These are phyloP conservation scores for Onygenales sp. DNA, from an alignment of 2,329 filamentous ascomycete genomes.

Conservation along the genomic window DNA sequence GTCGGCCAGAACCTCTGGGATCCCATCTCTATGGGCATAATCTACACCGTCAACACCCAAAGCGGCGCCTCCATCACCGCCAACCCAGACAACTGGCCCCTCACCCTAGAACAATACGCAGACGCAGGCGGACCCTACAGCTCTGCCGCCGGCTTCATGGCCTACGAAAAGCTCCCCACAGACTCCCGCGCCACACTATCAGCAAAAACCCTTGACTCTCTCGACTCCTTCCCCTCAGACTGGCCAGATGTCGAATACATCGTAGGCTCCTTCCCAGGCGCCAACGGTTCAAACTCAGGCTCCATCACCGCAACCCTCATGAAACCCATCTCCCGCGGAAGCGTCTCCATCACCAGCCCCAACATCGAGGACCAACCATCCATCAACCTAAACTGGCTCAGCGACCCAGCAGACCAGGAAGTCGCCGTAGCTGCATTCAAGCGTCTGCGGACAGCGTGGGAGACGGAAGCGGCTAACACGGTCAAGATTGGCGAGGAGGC, in stretches of 20 bases:
- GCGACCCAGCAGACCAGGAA: constrained; percentile 34
- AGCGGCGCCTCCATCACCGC: constrained; percentile 7
- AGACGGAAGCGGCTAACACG: constrained; percentile 17
- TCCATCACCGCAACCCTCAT: constrained; percentile 25
- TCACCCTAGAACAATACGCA: constrained; percentile 11
- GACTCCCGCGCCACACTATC: constrained; percentile 14
- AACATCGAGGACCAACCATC: constrained; percentile 29
- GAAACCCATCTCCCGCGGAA: constrained; percentile 36
- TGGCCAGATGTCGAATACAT: constrained; percentile 32
- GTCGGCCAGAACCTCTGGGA: constrained; percentile 31
- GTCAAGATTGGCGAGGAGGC: constrained; percentile 27
- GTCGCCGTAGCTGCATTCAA: constrained; percentile 36
- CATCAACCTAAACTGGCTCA: constrained; percentile 40
- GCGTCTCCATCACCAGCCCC: constrained; percentile 31
- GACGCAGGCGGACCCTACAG: constrained; percentile 14
- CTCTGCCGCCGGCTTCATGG: constrained; percentile 19
- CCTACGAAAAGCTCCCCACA: constrained; percentile 25
- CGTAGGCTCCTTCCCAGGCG: constrained; percentile 17
- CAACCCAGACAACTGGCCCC: constrained; percentile 14
- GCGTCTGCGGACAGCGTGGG: constrained; percentile 32
- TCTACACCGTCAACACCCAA: constrained; percentile 16
- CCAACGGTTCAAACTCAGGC: constrained; percentile 26
- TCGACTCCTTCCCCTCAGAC: constrained; percentile 23
- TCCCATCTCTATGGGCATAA: constrained; percentile 22
- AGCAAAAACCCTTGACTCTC: constrained; percentile 10